These are phyloP conservation scores for Phialophora verrucosa DNA, from an alignment of 2,329 filamentous ascomycete genomes.

Conservation along the genomic window DNA sequence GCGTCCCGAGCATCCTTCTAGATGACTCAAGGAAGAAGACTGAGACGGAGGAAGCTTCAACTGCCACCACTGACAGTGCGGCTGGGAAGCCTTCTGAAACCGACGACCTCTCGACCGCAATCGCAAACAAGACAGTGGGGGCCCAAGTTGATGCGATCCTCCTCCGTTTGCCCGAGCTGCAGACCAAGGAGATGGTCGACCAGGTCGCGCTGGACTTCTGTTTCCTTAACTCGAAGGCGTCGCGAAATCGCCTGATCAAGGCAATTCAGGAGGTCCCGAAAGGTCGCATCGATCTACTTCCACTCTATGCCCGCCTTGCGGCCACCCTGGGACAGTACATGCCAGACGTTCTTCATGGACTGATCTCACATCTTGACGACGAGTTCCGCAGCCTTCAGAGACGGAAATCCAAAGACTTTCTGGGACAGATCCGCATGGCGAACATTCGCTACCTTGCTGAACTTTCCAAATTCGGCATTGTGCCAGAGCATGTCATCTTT, in stretches of 20 bases:
- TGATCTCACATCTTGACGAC: constrained; percentile 91
- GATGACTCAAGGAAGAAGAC: constrained; percentile 92
- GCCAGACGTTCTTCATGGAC: constrained; percentile 87
- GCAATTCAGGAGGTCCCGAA: constrained; percentile 93
- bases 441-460: constrained; percentile 98
- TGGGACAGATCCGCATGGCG: constrained; percentile 88
- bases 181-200: constrained; percentile 88
- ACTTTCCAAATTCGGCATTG: constrained; percentile 95
- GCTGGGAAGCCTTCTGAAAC: constrained; percentile 60
- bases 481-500: constrained; percentile 98
- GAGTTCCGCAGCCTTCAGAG: constrained; percentile 96
- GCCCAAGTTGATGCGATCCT: constrained; percentile 93
- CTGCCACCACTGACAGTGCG: constrained; percentile 51
- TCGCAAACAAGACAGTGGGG: constrained; percentile 96
- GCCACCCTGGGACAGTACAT: constrained; percentile 93
- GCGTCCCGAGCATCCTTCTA: constrained; percentile 89
- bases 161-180: constrained; percentile 85
- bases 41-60: constrained; percentile 78
- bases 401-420: constrained; percentile 96
- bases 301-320: constrained; percentile 88
- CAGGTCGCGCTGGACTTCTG: constrained; percentile 95
- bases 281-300: constrained; percentile 86
- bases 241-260: constrained; percentile 90
- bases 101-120: constrained; percentile 89
- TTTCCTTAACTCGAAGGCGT: constrained; percentile 97